Percentiles rank a stretch among this genome's conserved stretches.
Evolutionary conservation across 2,329 filamentous ascomycete genomes (phyloP).

Genomic region (Fusarium anthophilum): DNA sequence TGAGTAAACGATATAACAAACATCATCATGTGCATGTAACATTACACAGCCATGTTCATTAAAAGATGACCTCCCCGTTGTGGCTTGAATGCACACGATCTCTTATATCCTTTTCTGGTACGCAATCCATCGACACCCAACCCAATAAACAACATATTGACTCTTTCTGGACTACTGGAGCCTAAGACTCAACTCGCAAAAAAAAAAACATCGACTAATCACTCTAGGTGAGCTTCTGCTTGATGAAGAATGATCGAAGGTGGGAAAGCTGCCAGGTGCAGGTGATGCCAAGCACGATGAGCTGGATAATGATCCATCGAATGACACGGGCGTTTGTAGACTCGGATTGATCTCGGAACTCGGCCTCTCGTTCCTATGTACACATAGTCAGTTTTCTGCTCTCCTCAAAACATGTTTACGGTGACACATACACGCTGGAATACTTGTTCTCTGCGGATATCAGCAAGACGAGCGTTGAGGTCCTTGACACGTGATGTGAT

Average conservation of each 20-base stretch:
- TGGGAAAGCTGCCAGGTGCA: slow-evolving; percentile 98
- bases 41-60: slow-evolving; percentile 32
- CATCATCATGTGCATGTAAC: slow-evolving; percentile 38
- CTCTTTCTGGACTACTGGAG: not conserved
- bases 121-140: slow-evolving; percentile 19
- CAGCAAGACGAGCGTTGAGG: slow-evolving; percentile 84
- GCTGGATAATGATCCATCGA: slow-evolving; percentile 92
- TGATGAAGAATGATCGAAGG: slow-evolving; percentile 97
- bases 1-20: slow-evolving; percentile 16
- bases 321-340: slow-evolving; percentile 90
- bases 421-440: slow-evolving; percentile 81
- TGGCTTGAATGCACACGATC: slow-evolving; percentile 20
- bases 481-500: slow-evolving; percentile 89
- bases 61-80: not conserved
- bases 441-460: slow-evolving; percentile 93
- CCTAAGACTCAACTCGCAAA: slow-evolving; percentile 9
- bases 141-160: slow-evolving; percentile 2
- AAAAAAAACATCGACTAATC: not conserved
- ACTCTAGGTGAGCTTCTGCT: slow-evolving; percentile 94
- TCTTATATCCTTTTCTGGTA: slow-evolving; percentile 12
- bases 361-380: slow-evolving; percentile 88
- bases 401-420: not conserved
- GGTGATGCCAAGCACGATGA: slow-evolving; percentile 83
- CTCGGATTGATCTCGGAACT: slow-evolving; percentile 98
- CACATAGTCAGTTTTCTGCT: slow-evolving; percentile 9